A percentile compares a stretch with the other conserved stretches of the same genome.
phyloP scores from a whole-genome alignment of 108 stramenopile species.

The Cyclotella baltica region DNA sequence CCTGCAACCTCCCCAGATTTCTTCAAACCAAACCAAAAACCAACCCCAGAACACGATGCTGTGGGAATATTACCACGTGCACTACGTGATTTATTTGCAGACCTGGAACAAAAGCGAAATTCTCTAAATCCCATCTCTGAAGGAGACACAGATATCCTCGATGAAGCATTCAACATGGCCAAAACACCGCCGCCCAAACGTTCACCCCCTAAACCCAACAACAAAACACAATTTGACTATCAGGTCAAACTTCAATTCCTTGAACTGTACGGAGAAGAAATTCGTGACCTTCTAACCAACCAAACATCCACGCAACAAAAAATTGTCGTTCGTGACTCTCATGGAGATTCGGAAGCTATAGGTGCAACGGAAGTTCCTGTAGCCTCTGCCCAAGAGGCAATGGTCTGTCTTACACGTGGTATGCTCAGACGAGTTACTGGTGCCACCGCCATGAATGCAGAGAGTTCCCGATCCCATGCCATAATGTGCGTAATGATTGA shows the following conservation, averaged over 20 bases:
- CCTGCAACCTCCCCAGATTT: slow-evolving; percentile 40
- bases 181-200: slow-evolving; percentile 15
- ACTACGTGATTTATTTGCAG: slow-evolving; percentile 63
- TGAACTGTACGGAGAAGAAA: slow-evolving; percentile 89
- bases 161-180: slow-evolving; percentile 15
- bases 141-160: slow-evolving; percentile 15
- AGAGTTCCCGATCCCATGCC: slow-evolving; percentile 84
- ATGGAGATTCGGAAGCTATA: slow-evolving; percentile 85
- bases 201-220: neutral
- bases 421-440: slow-evolving; percentile 88
- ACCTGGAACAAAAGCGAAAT: slow-evolving; percentile 37
- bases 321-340: slow-evolving; percentile 76
- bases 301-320: slow-evolving; percentile 38
- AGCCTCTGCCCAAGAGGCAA: slow-evolving; percentile 81
- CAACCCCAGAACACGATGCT: slow-evolving; percentile 52
- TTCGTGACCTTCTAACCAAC: slow-evolving; percentile 88
- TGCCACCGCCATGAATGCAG: slow-evolving; percentile 92
- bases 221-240: slow-evolving; percentile 51
- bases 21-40: slow-evolving; percentile 8
- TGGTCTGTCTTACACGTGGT: slow-evolving; percentile 82
- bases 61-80: slow-evolving; percentile 86
- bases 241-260: slow-evolving; percentile 83
- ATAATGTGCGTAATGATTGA: slow-evolving; percentile 89
- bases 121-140: slow-evolving; percentile 13
- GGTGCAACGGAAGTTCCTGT: slow-evolving; percentile 85